Evolutionary conservation across 305 asterid genomes (phyloP).

Genomic region (Fraxinus xanthoxyloides): DNA sequence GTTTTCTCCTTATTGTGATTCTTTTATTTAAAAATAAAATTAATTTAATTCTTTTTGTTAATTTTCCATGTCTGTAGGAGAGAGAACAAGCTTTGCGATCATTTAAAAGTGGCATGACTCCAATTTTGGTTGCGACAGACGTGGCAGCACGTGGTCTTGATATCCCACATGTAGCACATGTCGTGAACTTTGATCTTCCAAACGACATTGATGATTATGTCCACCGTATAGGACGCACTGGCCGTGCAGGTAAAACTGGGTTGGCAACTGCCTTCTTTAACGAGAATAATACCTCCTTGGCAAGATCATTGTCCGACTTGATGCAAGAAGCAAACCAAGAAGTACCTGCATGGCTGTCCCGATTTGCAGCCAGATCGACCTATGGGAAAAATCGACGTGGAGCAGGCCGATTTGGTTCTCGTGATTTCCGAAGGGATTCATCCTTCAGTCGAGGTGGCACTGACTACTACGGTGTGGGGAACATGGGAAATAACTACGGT

Average conservation of each 20-base stretch:
- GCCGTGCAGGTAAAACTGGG: slow-evolving; percentile 49
- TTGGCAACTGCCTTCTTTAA: slow-evolving; percentile 51
- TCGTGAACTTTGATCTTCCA: slow-evolving; percentile 51
- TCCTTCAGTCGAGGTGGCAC: slow-evolving; percentile 25
- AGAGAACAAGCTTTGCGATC: slow-evolving; percentile 45
- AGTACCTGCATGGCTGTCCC: slow-evolving; percentile 48
- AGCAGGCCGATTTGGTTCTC: slow-evolving; percentile 42
- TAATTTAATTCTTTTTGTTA: neutral
- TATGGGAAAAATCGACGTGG: slow-evolving; percentile 38
- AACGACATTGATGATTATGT: slow-evolving; percentile 54
- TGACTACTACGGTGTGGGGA: slow-evolving; percentile 26
- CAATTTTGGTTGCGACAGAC: slow-evolving; percentile 52
- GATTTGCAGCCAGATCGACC: slow-evolving; percentile 32
- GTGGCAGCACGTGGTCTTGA: slow-evolving; percentile 61
- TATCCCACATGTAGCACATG: slow-evolving; percentile 52
- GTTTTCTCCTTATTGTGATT: neutral
- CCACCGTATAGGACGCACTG: slow-evolving; percentile 51
- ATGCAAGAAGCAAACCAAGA: slow-evolving; percentile 54
- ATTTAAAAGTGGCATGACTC: slow-evolving; percentile 47
- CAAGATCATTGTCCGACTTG: slow-evolving; percentile 38
- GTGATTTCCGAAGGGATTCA: slow-evolving; percentile 39
- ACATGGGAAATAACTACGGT: slow-evolving; percentile 22
- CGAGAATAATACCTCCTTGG: slow-evolving; percentile 36
- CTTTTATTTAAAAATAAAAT: neutral
- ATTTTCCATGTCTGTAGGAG: slow-evolving; percentile 29